Percentiles rank a stretch among this genome's conserved stretches.
Evolutionary conservation across 257 asterid species (phyloP).

Genomic region (Nicotiana tabacum): DNA sequence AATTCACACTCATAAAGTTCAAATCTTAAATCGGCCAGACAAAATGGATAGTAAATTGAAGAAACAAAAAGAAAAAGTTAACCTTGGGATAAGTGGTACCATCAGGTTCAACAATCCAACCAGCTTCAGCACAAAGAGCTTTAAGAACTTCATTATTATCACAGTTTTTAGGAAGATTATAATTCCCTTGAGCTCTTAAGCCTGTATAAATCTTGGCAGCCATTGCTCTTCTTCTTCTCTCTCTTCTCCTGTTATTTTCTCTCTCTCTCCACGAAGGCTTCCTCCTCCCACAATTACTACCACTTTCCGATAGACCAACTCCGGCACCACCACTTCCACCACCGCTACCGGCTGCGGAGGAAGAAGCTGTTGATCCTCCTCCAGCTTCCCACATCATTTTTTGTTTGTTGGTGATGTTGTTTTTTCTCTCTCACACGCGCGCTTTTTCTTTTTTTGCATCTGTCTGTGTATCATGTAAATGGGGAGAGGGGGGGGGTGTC

Average conservation of each 20-base stretch:
- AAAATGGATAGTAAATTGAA: background rate
- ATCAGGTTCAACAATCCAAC: slow-evolving; percentile 93
- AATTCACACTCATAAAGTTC: background rate
- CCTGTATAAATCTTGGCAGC: slow-evolving; percentile 93
- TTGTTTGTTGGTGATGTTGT: background rate
- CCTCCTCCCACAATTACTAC: slow-evolving; percentile 59
- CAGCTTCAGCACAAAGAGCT: slow-evolving; percentile 94
- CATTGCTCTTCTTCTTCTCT: slow-evolving; percentile 86
- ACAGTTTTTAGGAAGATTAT: slow-evolving; percentile 84
- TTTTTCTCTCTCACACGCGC: background rate
- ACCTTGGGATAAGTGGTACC: slow-evolving; percentile 98
- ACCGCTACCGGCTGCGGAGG: slow-evolving; percentile 38
- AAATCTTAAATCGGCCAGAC: background rate
- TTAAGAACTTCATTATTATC: slow-evolving; percentile 93
- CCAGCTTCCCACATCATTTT: slow-evolving; percentile 88
- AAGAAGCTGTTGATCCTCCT: slow-evolving; percentile 58
- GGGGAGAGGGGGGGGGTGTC: too few relatives aligned
- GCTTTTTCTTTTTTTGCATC: too few relatives aligned
- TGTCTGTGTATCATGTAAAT: too few relatives aligned
- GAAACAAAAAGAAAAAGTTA: background rate
- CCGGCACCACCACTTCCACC: slow-evolving; percentile 12
- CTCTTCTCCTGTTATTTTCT: slow-evolving; percentile 94
- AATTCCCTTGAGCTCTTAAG: slow-evolving; percentile 92
- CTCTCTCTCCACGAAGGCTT: slow-evolving; percentile 95
- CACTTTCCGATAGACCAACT: slow-evolving; percentile 5